Evolutionary conservation across 192 early-diverging fungal species (phyloP), one percentile per base, ranked within the genome.

Genomic region (Linderina pennispora): DNA sequence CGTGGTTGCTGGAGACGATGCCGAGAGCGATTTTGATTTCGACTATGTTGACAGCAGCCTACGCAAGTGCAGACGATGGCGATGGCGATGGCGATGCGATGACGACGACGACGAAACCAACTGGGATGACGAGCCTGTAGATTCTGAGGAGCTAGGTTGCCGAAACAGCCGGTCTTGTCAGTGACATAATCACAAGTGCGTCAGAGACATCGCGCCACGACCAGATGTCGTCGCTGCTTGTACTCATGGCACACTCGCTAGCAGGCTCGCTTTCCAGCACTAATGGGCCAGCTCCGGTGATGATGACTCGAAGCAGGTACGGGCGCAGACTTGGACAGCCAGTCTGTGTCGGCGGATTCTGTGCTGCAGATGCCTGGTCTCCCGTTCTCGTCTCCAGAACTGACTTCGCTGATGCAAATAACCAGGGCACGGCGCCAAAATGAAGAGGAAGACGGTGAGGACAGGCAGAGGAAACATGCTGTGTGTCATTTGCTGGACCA

Each of bases 401-500:
- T 53, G 6, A 58, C 57, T 17, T 16, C 44, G 11, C 58, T 73
- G 44, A 63, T 50, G 14, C 48, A 55, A 24, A 58, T 59, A 52
- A 80, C 69, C 48, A n/a, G n/a, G n/a, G n/a, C n/a, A n/a, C n/a
- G n/a, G n/a, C n/a, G n/a, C n/a, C n/a, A n/a, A n/a, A n/a, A n/a
- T n/a, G n/a, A n/a, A n/a, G n/a, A n/a, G n/a, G n/a, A n/a, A n/a
- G n/a, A n/a, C n/a, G n/a, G n/a, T n/a, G n/a, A n/a, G n/a, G n/a
- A n/a, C n/a, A n/a, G n/a, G n/a, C n/a, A n/a, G 40, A 9, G 50
- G 43, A 5, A 23, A 24, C 5, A 23, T 49, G 19, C 23, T 65
- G 43, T 73, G 69, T 32, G 62, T 65, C 7, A 50, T 73, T 19
- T 73, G 69, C 37, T 65, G 62, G 62, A 37, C 53, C 14, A 61